phyloP scores from a whole-genome alignment of 345 rosid genomes.

The Melaleuca quinquenervia region DNA sequence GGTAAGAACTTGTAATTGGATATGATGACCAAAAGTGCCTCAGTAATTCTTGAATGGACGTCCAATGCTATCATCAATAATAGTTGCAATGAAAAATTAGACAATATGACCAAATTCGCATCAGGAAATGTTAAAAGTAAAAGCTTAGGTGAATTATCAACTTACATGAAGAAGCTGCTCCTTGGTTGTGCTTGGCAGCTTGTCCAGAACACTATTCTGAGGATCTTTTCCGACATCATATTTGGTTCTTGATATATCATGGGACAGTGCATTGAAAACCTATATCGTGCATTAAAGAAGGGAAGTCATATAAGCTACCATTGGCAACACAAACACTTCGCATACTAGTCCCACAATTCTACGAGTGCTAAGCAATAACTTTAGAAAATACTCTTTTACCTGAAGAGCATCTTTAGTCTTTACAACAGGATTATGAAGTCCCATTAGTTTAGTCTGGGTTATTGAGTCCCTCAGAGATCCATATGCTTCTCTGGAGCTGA shows the following conservation, averaged over 20 bases:
- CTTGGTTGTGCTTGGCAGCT: conserved; percentile 55
- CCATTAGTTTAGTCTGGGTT: conserved; percentile 33
- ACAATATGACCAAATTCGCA: not conserved
- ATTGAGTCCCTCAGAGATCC: conserved; percentile 55
- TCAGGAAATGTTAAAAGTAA: not conserved
- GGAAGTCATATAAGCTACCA: not conserved
- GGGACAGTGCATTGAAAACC: conserved; percentile 78
- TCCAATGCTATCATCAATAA: conserved; percentile 53
- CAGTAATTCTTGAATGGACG: conserved; percentile 67
- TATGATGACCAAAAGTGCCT: conserved; percentile 93
- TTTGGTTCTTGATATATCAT: conserved; percentile 68
- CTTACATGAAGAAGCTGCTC: conserved; percentile 73
- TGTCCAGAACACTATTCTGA: conserved; percentile 66
- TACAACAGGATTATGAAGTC: conserved; percentile 54
- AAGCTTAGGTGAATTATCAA: not conserved
- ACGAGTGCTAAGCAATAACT: not conserved
- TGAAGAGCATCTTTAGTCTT: conserved; percentile 65
- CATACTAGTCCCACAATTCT: not conserved
- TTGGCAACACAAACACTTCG: not conserved
- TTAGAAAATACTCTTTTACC: conserved; percentile 24
- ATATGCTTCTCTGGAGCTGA: conserved; percentile 52
- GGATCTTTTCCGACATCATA: conserved; percentile 70
- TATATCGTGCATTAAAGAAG: conserved; percentile 2
- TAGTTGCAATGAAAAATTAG: not conserved
- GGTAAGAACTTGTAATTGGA: conserved; percentile 71